Evolutionary conservation across 2,329 filamentous ascomycete species (phyloP).

Genomic region (Elsinoe perseae): DNA sequence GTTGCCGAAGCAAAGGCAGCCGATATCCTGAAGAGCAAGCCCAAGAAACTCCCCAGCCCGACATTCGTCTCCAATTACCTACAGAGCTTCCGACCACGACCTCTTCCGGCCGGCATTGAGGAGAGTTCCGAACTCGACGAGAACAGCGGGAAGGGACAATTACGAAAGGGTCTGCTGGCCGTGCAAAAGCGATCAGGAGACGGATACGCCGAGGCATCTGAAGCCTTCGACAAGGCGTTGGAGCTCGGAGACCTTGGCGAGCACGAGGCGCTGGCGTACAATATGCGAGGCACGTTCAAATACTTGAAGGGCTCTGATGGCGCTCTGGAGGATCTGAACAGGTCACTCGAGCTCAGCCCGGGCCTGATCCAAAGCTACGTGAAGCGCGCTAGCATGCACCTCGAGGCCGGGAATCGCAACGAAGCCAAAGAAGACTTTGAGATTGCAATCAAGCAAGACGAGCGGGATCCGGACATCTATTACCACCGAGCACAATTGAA

Average conservation of each 20-base stretch:
- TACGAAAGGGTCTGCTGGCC: conserved; percentile 73
- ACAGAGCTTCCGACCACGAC: conserved; percentile 87
- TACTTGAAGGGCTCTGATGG: conserved; percentile 81
- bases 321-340: conserved; percentile 78
- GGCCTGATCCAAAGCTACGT: conserved; percentile 92
- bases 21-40: conserved; percentile 71
- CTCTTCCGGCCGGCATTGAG: conserved; percentile 72
- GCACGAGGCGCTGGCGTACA: conserved; percentile 85
- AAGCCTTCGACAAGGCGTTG: conserved; percentile 79
- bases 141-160: conserved; percentile 72
- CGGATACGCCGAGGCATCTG: conserved; percentile 80
- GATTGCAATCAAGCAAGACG: conserved; percentile 74
- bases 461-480: conserved; percentile 90
- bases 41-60: conserved; percentile 82
- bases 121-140: conserved; percentile 70
- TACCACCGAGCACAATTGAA: conserved; percentile 98
- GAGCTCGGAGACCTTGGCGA: conserved; percentile 72
- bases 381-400: conserved; percentile 95
- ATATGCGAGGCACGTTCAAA: conserved; percentile 92
- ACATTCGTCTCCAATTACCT: conserved; percentile 98
- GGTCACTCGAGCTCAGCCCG: conserved; percentile 85
- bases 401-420: conserved; percentile 85
- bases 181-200: conserved; percentile 82
- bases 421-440: conserved; percentile 82
- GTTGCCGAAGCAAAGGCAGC: conserved; percentile 92